Evolutionary conservation across 805 yeast species (phyloP).

Genomic region (Schizosaccharomyces cryophilus): DNA sequence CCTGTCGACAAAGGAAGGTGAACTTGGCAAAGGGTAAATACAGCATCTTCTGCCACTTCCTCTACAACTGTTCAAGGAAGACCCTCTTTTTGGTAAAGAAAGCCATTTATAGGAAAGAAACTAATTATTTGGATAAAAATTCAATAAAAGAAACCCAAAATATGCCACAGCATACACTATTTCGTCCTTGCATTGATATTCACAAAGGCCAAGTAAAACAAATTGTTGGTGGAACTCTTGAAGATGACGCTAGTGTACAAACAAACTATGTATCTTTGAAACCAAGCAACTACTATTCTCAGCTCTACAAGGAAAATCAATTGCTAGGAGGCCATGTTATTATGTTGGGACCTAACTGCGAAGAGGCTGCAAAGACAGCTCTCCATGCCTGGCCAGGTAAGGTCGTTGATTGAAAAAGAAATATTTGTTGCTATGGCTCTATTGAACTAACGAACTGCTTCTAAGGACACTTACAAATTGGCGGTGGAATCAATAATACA

Average conservation of each 20-base stretch:
- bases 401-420: not conserved
- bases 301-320: constrained; percentile 32
- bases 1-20: too few relatives aligned
- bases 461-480: constrained; percentile 1
- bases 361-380: constrained; percentile 59
- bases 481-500: constrained; percentile 8
- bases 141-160: too few relatives aligned
- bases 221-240: constrained; percentile 78
- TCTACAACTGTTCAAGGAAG: too few relatives aligned
- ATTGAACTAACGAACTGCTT: not conserved
- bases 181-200: constrained; percentile 85
- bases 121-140: too few relatives aligned
- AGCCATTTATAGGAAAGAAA: too few relatives aligned
- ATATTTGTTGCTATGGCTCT: not conserved
- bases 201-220: constrained; percentile 91
- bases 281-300: constrained; percentile 52
- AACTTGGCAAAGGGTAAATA: too few relatives aligned
- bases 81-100: too few relatives aligned
- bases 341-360: constrained; percentile 67
- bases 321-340: constrained; percentile 77
- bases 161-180: constrained; percentile 12
- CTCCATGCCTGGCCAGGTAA: constrained; percentile 40
- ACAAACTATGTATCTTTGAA: constrained; percentile 62
- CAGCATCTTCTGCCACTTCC: too few relatives aligned
- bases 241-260: constrained; percentile 16